Evolutionary conservation across 2,329 filamentous ascomycete genomes (phyloP).

Genomic region (Clonostachys solani): DNA sequence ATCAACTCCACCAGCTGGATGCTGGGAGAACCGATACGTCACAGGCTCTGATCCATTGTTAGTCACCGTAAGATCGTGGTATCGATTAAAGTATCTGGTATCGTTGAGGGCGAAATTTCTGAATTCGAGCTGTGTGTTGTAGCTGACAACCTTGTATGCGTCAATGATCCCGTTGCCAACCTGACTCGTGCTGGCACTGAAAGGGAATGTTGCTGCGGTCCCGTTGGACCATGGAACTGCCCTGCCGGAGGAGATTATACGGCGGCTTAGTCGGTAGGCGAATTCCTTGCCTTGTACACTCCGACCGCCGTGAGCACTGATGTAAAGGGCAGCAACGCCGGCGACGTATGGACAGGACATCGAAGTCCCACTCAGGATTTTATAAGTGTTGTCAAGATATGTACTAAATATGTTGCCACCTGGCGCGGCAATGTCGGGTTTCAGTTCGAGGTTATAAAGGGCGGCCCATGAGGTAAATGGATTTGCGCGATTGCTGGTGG

Average conservation of each 20-base stretch:
- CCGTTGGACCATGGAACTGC: conserved; percentile 16
- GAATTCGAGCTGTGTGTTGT: conserved; percentile 26
- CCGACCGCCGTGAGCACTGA: conserved; percentile 23
- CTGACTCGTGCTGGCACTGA: conserved; percentile 28
- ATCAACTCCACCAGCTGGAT: conserved; percentile 28
- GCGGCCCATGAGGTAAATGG: conserved; percentile 2
- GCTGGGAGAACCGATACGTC: conserved; percentile 20
- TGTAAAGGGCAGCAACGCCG: conserved; percentile 32
- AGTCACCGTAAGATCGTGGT: conserved; percentile 18
- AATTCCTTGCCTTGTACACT: conserved; percentile 19
- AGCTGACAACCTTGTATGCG: conserved; percentile 31
- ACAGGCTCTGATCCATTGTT: conserved; percentile 26
- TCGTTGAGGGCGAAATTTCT: conserved; percentile 39
- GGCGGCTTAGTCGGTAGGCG: conserved; percentile 15
- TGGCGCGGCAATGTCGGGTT: conserved; percentile 6
- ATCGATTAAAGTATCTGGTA: conserved; percentile 27
- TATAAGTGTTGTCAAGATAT: conserved; percentile 11
- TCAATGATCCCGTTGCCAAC: conserved; percentile 35
- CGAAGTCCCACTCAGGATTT: conserved; percentile 39
- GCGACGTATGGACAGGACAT: conserved; percentile 43
- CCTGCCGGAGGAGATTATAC: conserved; percentile 23
- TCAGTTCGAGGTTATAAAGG: conserved; percentile 4
- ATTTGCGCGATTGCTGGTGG: conserved; percentile 7
- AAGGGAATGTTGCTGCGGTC: conserved; percentile 8
- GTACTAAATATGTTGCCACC: conserved; percentile 4